These are phyloP conservation scores for Aspergillus panamensis DNA, from an alignment of 495 filamentous ascomycete species.

Conservation along the genomic window DNA sequence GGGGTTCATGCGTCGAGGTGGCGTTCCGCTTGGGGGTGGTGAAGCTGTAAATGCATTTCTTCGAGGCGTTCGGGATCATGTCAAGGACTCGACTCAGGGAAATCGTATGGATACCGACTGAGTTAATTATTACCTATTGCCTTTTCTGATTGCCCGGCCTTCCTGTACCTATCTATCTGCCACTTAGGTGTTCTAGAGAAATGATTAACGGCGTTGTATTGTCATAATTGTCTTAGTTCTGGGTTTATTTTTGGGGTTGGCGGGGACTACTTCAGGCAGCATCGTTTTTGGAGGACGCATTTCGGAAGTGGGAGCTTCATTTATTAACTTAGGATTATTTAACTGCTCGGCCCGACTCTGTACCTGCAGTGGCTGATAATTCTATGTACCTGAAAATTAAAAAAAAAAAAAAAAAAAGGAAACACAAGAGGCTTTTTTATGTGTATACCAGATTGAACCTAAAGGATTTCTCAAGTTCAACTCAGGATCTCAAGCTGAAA, in stretches of 20 bases:
- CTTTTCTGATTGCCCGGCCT: not conserved
- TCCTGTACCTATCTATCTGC: constrained; percentile 5
- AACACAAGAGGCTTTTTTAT: not conserved
- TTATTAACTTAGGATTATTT: not conserved
- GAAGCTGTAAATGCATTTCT: constrained; percentile 90
- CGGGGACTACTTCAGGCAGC: constrained; percentile 17
- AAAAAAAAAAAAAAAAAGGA: not conserved
- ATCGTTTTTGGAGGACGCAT: not conserved
- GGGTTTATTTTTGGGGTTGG: constrained; percentile 19
- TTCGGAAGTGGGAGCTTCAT: too few species aligned
- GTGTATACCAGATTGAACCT: too few species aligned
- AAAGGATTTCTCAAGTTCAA: too few species aligned
- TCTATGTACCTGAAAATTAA: not conserved
- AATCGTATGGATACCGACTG: constrained; percentile 49
- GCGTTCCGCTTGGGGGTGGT: constrained; percentile 80
- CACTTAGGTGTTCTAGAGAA: constrained; percentile 6
- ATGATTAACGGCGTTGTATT: constrained; percentile 2
- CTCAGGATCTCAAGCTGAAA: too few species aligned
- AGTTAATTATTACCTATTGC: constrained; percentile 11
- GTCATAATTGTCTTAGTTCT: not conserved
- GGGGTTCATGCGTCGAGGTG: constrained; percentile 66
- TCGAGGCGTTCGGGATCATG: constrained; percentile 74
- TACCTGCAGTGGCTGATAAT: constrained; percentile 2
- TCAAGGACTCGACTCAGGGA: constrained; percentile 45
- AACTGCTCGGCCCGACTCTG: not conserved